Percentiles rank a stretch among this genome's conserved stretches.
phyloP scores from a whole-genome alignment of 805 yeast genomes.

The Candida sanyiensis region DNA sequence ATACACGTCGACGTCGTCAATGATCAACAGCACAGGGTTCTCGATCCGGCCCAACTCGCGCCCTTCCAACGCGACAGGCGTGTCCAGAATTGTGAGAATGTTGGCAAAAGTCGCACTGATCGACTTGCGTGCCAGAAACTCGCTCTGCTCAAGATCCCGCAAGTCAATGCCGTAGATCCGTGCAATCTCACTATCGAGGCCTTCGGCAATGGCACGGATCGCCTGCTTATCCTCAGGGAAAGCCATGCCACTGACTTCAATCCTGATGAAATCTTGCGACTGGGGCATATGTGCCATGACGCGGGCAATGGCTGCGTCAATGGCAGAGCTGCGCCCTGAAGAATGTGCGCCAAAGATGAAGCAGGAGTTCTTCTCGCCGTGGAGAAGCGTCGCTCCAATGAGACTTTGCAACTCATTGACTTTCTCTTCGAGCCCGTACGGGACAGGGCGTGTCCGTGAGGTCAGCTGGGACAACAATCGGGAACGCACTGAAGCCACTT shows the following conservation, averaged over 20 bases:
- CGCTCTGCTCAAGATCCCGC: slow-evolving; percentile 20
- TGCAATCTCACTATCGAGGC: slow-evolving; percentile 50
- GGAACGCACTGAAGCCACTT: no score
- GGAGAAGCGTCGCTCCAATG: slow-evolving; percentile 57
- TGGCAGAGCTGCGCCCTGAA: slow-evolving; percentile 64
- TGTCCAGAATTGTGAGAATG: slow-evolving; percentile 48
- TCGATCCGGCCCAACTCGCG: slow-evolving; percentile 14
- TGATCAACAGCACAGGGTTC: slow-evolving; percentile 60
- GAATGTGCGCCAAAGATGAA: slow-evolving; percentile 76
- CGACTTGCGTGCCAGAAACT: slow-evolving; percentile 45
- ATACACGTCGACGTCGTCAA: slow-evolving; percentile 83
- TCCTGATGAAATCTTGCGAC: slow-evolving; percentile 49
- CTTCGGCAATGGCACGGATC: slow-evolving; percentile 78
- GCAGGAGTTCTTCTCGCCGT: slow-evolving; percentile 76
- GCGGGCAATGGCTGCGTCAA: slow-evolving; percentile 47
- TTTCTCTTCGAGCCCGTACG: slow-evolving; percentile 32
- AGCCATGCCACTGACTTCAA: slow-evolving; percentile 62
- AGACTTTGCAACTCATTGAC: slow-evolving; percentile 49
- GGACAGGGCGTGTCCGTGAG: slow-evolving; percentile 20
- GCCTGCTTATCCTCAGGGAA: slow-evolving; percentile 77
- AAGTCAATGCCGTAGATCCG: slow-evolving; percentile 26
- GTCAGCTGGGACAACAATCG: slow-evolving; percentile 20
- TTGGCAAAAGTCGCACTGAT: slow-evolving; percentile 57
- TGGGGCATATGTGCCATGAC: slow-evolving; percentile 29
- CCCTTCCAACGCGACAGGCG: slow-evolving; percentile 18